phyloP scores from a whole-genome alignment of 2,329 filamentous ascomycete genomes.

The Fulvia fulva region DNA sequence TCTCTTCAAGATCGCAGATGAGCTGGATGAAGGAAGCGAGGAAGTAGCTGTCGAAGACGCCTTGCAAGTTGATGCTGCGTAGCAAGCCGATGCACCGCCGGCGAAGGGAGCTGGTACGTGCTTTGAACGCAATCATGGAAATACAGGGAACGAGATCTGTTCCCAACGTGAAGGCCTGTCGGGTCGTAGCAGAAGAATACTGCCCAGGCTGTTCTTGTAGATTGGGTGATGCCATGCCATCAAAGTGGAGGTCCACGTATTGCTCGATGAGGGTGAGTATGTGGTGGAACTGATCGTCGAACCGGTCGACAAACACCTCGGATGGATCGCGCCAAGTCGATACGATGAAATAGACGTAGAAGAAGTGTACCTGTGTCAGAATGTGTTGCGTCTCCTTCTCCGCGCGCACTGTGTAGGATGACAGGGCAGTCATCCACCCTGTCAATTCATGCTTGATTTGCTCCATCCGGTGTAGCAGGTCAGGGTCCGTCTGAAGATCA shows the following conservation, averaged over 20 bases:
- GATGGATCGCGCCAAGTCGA: constrained; percentile 16
- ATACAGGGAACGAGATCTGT: constrained; percentile 17
- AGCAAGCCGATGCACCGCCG: constrained; percentile 10
- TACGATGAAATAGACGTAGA: constrained; percentile 16
- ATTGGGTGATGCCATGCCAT: constrained; percentile 1
- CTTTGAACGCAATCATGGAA: constrained; percentile 15
- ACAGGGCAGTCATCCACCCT: constrained; percentile 15
- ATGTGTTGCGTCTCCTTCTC: constrained; percentile 11
- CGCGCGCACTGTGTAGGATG: neutral
- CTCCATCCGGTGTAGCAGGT: constrained; percentile 3
- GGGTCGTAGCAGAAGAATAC: neutral
- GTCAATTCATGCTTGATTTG: constrained; percentile 13
- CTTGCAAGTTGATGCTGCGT: constrained; percentile 14
- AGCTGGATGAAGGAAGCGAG: constrained; percentile 13
- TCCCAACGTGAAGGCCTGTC: constrained; percentile 16
- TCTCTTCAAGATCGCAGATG: constrained; percentile 16
- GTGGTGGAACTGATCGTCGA: constrained; percentile 15
- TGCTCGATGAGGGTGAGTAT: constrained; percentile 12
- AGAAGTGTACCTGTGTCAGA: constrained; percentile 17
- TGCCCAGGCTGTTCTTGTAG: neutral
- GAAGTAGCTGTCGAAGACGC: constrained; percentile 18
- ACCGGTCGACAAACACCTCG: constrained; percentile 16
- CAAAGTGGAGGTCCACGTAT: constrained; percentile 14
- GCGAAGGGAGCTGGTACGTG: constrained; percentile 9
- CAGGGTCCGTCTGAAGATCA: neutral